phyloP scores from a whole-genome alignment of 1,284 basidiomycete genomes.

The Psilocybe mexicana region DNA sequence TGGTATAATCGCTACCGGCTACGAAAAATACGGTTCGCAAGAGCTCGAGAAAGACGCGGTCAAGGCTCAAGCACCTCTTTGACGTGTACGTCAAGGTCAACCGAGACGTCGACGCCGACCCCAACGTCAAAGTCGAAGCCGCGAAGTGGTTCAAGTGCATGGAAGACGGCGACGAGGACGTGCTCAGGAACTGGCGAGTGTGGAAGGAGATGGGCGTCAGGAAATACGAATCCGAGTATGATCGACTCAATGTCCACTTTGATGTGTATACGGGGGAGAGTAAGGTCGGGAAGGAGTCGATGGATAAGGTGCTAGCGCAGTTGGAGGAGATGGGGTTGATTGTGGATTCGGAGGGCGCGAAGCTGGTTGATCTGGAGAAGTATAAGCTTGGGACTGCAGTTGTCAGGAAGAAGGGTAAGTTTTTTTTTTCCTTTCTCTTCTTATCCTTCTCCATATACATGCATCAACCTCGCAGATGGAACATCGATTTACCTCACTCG shows the following conservation, averaged over 20 bases:
- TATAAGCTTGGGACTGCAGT: slow-evolving; percentile 92
- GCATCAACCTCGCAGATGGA: slow-evolving; percentile 61
- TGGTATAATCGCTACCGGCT: slow-evolving; percentile 90
- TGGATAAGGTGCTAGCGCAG: slow-evolving; percentile 67
- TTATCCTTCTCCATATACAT: too few species aligned
- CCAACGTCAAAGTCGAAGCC: slow-evolving; percentile 79
- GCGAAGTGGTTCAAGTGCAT: slow-evolving; percentile 94
- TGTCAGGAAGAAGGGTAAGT: slow-evolving; percentile 80
- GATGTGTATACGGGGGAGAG: slow-evolving; percentile 96
- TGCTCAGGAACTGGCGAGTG: slow-evolving; percentile 86
- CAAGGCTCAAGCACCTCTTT: slow-evolving; percentile 76
- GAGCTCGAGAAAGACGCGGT: slow-evolving; percentile 88
- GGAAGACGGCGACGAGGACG: slow-evolving; percentile 90
- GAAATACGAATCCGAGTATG: slow-evolving; percentile 92
- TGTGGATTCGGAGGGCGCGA: slow-evolving; percentile 70
- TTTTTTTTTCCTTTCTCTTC: background rate
- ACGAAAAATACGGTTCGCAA: slow-evolving; percentile 88
- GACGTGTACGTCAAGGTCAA: slow-evolving; percentile 95
- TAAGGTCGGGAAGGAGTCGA: slow-evolving; percentile 79
- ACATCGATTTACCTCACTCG: slow-evolving; percentile 99
- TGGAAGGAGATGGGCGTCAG: slow-evolving; percentile 94
- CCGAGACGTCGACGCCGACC: slow-evolving; percentile 76
- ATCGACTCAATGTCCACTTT: slow-evolving; percentile 88
- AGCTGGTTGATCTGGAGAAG: slow-evolving; percentile 82
- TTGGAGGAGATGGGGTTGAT: slow-evolving; percentile 62